Evolutionary conservation across 208 protist genomes (phyloP), one percentile per base, ranked within the genome.

Genomic region (Trypanosoma cruzi): DNA sequence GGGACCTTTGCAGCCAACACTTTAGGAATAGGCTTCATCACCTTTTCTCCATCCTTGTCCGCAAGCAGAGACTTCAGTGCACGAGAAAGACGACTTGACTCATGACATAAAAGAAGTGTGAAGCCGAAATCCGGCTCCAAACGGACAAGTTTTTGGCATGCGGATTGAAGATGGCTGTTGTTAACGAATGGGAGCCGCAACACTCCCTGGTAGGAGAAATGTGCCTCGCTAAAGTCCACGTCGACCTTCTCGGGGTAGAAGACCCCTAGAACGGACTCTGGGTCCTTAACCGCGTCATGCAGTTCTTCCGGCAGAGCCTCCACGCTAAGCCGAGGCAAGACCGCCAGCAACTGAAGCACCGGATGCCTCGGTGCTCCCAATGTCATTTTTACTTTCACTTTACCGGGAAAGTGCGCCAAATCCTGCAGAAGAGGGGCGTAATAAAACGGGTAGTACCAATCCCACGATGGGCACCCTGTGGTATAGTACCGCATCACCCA

Each of bases 401-500:
- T 42, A 14, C 73, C 74, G 26, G 28, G 81, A 79, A 87, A 91
- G 11, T 61, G 46, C 18, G 89, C 89, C 29, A 97, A 72, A 75
- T 97, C 92, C 72, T 95, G 75, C 66, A 98, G 84, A 34, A 99
- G 94, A 16, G 99, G 99, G 14, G 98, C 85, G 84, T 99, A 99
- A 86, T 99, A 95, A 86, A 95, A 99, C 8, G 99, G 99, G 77
- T 99, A 99, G 80, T 94, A 99, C 98, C 98, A 99, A 67, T 80
- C 70, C 99, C 99, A 99, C 44, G 94, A 98, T 14, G 92, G 85
- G 75, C 94, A 98, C 13, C 98, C 98, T 44, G 93, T 81, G 65
- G 98, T 99, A 83, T 99, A 99, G 89, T 99, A 99, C 13, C 79
- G 71, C 74, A 99, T 86, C n/a, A 99, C 98, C 99, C 99, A 99